Evolutionary conservation across 2,329 filamentous ascomycete genomes (phyloP), one percentile per base, ranked within the genome.

Genomic region (Rugonectria rugulosa): DNA sequence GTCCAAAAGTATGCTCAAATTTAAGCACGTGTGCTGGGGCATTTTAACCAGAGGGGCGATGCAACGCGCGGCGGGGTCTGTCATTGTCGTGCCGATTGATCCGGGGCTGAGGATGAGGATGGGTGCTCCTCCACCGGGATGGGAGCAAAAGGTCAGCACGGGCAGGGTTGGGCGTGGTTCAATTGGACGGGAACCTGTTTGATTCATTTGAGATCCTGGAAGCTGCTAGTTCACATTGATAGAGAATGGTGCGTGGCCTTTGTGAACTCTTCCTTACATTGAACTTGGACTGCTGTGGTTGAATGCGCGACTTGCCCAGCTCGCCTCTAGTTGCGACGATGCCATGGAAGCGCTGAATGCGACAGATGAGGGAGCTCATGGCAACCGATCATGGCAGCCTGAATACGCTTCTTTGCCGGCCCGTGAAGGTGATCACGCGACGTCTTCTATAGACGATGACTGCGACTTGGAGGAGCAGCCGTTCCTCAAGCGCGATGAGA

Each of bases 1-100:
- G 32, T 20, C 41, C 63, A 61, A 59, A 66, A 66, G 29, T 52
- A 53, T 26, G 20, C 11, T 12, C 27, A 21, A 24, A 12, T 14
- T 8, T 15, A 15, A 26, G 44, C 63, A 65, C 63, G 63, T 66
- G 63, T 44, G 15, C 21, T n/a, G 15, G 26, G 29, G 23, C 12
- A 31, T n/a, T 19, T 37, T 8, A 42, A 9, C 15, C 7, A 27
- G 27, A 19, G 49, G 23, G 19, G 19, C 12, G 34, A 45, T 31
- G 31, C 36, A 26, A 45, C 49, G 48, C 29, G 46, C 21, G 50
- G 29, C 44, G 47, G 47, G n/a, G 38, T 23, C 29, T 51, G 47
- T 51, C 36, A 55, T 47, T 52, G 19, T 31, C 31, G 60, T 65
- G 63, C 63, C 63, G 63, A 51, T 36, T 56, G 37, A 66, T 66